A percentile compares a stretch with the other conserved stretches of the same genome.
These are phyloP conservation scores for Tetraselmis chui DNA, from an alignment of 139 green algal species.

Conservation along the genomic window DNA sequence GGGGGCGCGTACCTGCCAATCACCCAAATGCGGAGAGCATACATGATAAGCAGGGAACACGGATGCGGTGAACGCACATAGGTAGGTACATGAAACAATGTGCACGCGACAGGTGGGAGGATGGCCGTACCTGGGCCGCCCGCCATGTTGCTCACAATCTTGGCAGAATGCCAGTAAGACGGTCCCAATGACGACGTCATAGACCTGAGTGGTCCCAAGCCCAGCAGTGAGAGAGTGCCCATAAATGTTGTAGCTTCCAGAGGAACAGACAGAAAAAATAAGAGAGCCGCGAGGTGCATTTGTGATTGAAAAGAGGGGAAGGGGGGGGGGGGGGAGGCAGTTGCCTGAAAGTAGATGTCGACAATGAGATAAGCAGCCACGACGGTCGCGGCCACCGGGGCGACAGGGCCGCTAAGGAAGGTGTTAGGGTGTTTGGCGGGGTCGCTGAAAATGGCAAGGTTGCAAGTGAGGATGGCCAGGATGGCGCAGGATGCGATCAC, in stretches of 20 bases:
- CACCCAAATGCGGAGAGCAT: too few species aligned
- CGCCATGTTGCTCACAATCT: slow-evolving; percentile 5
- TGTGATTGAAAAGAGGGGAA: background rate
- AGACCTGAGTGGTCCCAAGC: background rate
- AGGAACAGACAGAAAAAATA: too few species aligned
- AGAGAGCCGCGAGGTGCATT: too few species aligned
- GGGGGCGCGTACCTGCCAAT: slow-evolving; percentile 3
- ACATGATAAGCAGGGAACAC: too few species aligned
- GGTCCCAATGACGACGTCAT: slow-evolving; percentile 2
- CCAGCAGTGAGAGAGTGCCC: too few species aligned
- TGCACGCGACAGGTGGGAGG: too few species aligned
- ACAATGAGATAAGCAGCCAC: slow-evolving; percentile 1
- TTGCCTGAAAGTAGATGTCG: background rate
- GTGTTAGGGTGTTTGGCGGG: background rate
- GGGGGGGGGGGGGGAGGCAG: too few species aligned
- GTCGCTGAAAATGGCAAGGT: background rate
- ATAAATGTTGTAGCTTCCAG: too few species aligned
- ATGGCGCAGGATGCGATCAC: slow-evolving; percentile 3
- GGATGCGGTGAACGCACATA: too few species aligned
- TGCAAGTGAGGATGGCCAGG: slow-evolving; percentile 1
- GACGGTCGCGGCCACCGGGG: background rate
- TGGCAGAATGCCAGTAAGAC: slow-evolving; percentile 8
- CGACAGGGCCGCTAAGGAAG: background rate
- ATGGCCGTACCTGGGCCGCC: background rate
- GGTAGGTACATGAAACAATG: too few species aligned